Evolutionary conservation across 2,329 filamentous ascomycete genomes (phyloP).

Genomic region (Nemania serpens): DNA sequence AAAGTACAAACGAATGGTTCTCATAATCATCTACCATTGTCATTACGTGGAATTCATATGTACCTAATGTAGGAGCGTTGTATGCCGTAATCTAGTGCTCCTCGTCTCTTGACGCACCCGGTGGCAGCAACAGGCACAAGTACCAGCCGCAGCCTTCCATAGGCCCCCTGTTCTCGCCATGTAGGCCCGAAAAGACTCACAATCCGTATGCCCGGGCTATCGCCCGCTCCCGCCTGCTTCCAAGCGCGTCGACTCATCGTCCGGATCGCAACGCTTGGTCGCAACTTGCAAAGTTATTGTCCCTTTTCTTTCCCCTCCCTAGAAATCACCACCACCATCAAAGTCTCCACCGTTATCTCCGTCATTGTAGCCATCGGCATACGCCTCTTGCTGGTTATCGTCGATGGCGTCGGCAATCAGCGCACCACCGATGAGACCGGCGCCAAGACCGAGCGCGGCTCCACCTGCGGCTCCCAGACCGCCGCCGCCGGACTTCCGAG

Average conservation of each 20-base stretch:
- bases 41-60: not conserved
- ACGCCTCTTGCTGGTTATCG: constrained; percentile 63
- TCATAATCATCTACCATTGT: not conserved
- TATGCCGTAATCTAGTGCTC: not conserved
- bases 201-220: not conserved
- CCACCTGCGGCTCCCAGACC: constrained; percentile 77
- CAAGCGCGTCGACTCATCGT: not conserved
- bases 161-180: not conserved
- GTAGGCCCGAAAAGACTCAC: not conserved
- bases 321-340: constrained; percentile 48
- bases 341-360: constrained; percentile 43
- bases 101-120: not conserved
- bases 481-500: constrained; percentile 52
- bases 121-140: not conserved
- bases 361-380: constrained; percentile 55
- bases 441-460: constrained; percentile 77
- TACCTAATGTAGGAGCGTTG: not conserved
- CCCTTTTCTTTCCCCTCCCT: constrained; percentile 10
- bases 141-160: not conserved
- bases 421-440: constrained; percentile 78
- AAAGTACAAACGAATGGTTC: not conserved
- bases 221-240: not conserved
- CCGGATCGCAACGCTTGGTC: not conserved
- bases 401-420: constrained; percentile 71
- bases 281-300: not conserved